Evolutionary conservation across 257 asterid genomes (phyloP).

Genomic region (Petunia axillaris): DNA sequence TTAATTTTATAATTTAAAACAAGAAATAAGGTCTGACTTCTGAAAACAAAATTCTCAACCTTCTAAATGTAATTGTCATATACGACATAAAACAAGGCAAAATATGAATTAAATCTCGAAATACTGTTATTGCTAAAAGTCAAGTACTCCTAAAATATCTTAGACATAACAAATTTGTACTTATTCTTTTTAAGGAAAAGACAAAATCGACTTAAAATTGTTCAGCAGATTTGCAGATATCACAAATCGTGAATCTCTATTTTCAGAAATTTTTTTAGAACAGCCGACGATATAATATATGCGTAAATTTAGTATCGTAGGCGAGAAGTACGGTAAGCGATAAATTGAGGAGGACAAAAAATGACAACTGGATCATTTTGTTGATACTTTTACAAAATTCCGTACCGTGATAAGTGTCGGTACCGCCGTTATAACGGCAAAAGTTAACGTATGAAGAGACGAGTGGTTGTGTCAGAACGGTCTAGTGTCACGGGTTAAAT

Average conservation of each 20-base stretch:
- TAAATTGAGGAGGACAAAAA: slow-evolving; percentile 2
- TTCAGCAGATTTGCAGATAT: background rate
- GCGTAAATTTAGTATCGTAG: background rate
- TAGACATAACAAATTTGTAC: background rate
- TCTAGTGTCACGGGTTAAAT: slow-evolving; percentile 27
- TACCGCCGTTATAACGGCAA: slow-evolving; percentile 24
- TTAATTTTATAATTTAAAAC: background rate
- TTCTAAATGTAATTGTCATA: too few species aligned
- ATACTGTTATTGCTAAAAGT: too few species aligned
- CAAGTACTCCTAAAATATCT: too few species aligned
- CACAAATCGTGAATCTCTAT: background rate
- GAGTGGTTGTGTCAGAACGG: slow-evolving; percentile 27
- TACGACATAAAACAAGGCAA: too few species aligned
- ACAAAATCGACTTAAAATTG: background rate
- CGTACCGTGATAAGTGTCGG: slow-evolving; percentile 28
- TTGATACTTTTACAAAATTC: background rate
- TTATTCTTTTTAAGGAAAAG: background rate
- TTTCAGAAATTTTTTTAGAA: background rate
- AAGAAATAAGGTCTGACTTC: background rate
- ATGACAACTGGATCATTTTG: slow-evolving; percentile 14
- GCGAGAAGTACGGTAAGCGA: slow-evolving; percentile 1
- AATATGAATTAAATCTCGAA: too few species aligned
- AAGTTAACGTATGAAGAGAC: background rate
- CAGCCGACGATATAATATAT: background rate
- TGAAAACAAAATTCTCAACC: background rate